Conservation (phyloP, 2,329 filamentous ascomycete species). For the Talaromyces sp. region DNA sequence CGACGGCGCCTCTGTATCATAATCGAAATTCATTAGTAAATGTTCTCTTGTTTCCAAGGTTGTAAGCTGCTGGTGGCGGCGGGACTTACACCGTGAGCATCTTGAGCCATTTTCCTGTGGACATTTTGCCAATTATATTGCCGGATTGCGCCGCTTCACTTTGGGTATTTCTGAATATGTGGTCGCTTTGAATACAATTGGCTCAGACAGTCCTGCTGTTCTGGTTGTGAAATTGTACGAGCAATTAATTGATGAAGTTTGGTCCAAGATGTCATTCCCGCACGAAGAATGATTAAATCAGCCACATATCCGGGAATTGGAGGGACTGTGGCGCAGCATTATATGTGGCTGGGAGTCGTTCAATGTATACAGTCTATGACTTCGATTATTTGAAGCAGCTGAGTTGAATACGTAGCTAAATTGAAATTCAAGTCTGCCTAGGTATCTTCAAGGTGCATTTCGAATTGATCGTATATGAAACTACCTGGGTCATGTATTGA, state of each 20-base stretch:
- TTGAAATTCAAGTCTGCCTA: too few species aligned
- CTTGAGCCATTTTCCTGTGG: constrained; percentile 57
- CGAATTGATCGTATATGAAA: not conserved
- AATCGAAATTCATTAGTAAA: not conserved
- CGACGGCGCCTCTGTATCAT: constrained; percentile 65
- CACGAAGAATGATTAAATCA: not conserved
- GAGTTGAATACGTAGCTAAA: too few species aligned
- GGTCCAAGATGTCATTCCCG: not conserved
- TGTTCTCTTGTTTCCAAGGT: not conserved
- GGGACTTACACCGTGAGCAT: constrained; percentile 65
- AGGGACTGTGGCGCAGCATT: not conserved
- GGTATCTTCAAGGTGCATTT: not conserved
- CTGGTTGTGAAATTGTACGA: not conserved
- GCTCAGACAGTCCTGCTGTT: constrained; percentile 6
- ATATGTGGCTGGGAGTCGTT: not conserved
- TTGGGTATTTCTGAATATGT: not conserved
- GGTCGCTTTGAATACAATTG: not conserved
- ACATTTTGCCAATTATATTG: not conserved
- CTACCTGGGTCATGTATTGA: not conserved
- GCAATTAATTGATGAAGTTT: not conserved
- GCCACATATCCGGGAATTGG: constrained; percentile 3
- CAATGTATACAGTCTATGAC: too few species aligned
- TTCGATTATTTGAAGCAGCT: too few species aligned
- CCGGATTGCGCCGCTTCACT: not conserved
- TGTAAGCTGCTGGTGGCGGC: not conserved